Evolutionary conservation across 2,329 filamentous ascomycete genomes (phyloP), one percentile per base, ranked within the genome.

Genomic region (Verticillium albo-atrum): DNA sequence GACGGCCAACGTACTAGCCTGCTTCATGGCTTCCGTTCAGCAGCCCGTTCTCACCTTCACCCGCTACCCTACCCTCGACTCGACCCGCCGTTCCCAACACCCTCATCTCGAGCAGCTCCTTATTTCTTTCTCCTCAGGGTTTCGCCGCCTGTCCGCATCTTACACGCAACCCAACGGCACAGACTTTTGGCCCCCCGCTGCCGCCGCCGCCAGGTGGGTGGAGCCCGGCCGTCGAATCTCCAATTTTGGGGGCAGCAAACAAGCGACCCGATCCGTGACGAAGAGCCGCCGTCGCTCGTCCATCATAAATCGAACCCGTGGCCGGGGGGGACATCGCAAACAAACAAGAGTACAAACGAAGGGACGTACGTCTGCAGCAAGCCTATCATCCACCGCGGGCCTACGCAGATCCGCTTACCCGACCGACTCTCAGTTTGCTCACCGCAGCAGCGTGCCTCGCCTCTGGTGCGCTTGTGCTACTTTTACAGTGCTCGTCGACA

Each of bases 211-310:
- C 20, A 47, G n/a, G 20, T n/a, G 25, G 15, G 54, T 55, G 54
- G 54, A 37, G 25, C 54, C 53, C 32, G 32, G 32, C 54, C 25
- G 54, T 15, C 20, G 28, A 55, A 47, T 32, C 47, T 56, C 58
- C 55, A 55, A 51, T 34, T 55, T 62, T 63, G 59, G 62, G 62
- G 62, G 61, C 62, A 64, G 61, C 57, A 64, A 64, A 64, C 61
- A 64, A 64, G 62, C 62, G 62, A 64, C 54, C 56, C 42, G 42
- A 47, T n/a, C 42, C 42, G 42, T 32, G 57, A 61, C 52, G 34
- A 61, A 57, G 52, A 61, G 61, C 61, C 61, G 61, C 61, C 57
- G 55, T 51, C 32, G 53, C 60, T 57, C 60, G 10, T 30, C 20
- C 52, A n/a, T 34, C 25, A 17, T n/a, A 20, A 47, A n/a, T n/a